Evolutionary conservation across 2,329 filamentous ascomycete genomes (phyloP).

Genomic region (Colletotrichum tabaci): DNA sequence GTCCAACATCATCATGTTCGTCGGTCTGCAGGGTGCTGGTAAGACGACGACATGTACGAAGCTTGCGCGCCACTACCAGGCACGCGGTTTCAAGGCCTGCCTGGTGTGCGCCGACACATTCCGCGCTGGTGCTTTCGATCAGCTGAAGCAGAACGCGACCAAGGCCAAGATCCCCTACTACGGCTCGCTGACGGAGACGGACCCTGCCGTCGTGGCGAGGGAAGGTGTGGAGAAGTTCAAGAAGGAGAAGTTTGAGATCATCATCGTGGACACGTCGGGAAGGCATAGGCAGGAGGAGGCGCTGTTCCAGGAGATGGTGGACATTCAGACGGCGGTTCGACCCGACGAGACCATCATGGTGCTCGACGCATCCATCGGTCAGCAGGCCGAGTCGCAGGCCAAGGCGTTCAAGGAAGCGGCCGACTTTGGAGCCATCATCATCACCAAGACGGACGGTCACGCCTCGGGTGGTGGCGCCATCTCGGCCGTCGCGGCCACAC

Average conservation of each 20-base stretch:
- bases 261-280: slow-evolving; percentile 98
- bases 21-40: slow-evolving; percentile 95
- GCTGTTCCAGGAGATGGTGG: slow-evolving; percentile 96
- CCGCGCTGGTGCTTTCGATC: slow-evolving; percentile 97
- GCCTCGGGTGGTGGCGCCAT: slow-evolving; percentile 97
- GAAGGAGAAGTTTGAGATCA: slow-evolving; percentile 98
- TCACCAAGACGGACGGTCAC: slow-evolving; percentile 98
- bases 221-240: slow-evolving; percentile 99
- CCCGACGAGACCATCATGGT: slow-evolving; percentile 99
- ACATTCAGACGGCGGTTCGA: slow-evolving; percentile 91
- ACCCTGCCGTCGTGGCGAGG: slow-evolving; percentile 92
- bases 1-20: slow-evolving; percentile 99
- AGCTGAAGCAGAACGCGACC: slow-evolving; percentile 98
- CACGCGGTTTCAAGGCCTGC: slow-evolving; percentile 91
- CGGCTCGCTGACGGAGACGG: slow-evolving; percentile 94
- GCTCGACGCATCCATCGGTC: slow-evolving; percentile 94
- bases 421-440: slow-evolving; percentile 98
- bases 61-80: slow-evolving; percentile 93
- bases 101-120: slow-evolving; percentile 98
- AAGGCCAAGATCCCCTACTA: slow-evolving; percentile 99
- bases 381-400: slow-evolving; percentile 94
- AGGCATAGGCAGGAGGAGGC: slow-evolving; percentile 95
- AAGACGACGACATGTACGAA: slow-evolving; percentile 99
- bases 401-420: slow-evolving; percentile 98
- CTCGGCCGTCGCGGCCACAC: slow-evolving; percentile 94